phyloP scores from a whole-genome alignment of 306 rosid species.

The Cucurbita ficifolia region DNA sequence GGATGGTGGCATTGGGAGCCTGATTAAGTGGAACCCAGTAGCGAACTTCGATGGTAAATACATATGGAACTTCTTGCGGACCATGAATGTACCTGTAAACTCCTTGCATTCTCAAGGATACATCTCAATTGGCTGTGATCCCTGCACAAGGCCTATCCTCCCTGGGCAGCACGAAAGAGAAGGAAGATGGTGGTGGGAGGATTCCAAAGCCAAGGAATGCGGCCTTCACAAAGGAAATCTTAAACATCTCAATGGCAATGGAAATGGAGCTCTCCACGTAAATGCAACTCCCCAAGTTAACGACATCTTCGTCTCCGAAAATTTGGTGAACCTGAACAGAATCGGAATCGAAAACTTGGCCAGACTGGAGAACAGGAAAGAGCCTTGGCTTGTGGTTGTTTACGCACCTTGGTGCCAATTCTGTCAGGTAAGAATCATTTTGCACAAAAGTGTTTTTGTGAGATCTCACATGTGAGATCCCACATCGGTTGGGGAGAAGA shows the following conservation, averaged over 20 bases:
- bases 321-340: constrained; percentile 50
- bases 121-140: constrained; percentile 81
- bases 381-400: constrained; percentile 70
- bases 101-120: constrained; percentile 72
- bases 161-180: constrained; percentile 98
- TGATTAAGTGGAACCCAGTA: constrained; percentile 96
- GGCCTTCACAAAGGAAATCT: constrained; percentile 97
- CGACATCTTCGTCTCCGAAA: constrained; percentile 49
- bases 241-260: constrained; percentile 41
- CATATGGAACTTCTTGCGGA: constrained; percentile 61
- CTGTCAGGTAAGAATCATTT: constrained; percentile 40
- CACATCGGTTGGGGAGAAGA: too few relatives aligned
- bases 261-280: constrained; percentile 22
- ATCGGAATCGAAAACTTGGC: constrained; percentile 65
- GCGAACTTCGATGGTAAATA: constrained; percentile 57
- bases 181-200: constrained; percentile 99
- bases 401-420: constrained; percentile 96
- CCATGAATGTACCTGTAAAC: constrained; percentile 84
- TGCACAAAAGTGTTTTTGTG: too few relatives aligned
- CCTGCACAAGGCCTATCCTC: constrained; percentile 90
- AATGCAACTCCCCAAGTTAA: constrained; percentile 22
- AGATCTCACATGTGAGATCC: too few relatives aligned
- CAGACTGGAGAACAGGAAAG: constrained; percentile 42
- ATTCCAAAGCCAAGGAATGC: constrained; percentile 88
- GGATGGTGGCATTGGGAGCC: constrained; percentile 74